phyloP scores from a whole-genome alignment of 192 early-diverging fungal species.

The Gonapodya sp. region DNA sequence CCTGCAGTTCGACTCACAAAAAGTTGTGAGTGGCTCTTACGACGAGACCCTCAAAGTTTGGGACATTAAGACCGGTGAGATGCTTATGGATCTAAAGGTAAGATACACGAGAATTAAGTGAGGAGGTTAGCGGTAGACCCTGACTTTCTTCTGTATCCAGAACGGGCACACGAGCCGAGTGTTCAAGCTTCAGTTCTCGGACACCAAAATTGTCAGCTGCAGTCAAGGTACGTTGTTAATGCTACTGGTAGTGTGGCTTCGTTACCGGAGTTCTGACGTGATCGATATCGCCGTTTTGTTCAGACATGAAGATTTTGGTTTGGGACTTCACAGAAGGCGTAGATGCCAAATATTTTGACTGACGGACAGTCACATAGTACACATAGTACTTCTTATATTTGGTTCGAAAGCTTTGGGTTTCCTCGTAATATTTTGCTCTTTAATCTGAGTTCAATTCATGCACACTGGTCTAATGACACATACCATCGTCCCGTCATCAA shows the following conservation, averaged over 20 bases:
- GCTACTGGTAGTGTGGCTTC: not conserved
- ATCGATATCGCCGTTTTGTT: conserved; percentile 56
- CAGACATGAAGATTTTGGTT: conserved; percentile 59
- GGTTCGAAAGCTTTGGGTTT: too few species aligned
- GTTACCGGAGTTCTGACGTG: not conserved
- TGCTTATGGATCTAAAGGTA: conserved; percentile 56
- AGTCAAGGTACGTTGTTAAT: conserved; percentile 39
- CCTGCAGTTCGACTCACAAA: conserved; percentile 64
- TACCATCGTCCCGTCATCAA: too few species aligned
- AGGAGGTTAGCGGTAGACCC: not conserved
- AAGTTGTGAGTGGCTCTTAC: conserved; percentile 80
- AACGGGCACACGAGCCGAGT: conserved; percentile 78
- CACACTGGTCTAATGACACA: too few species aligned
- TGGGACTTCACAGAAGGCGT: conserved; percentile 62
- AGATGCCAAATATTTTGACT: conserved; percentile 31
- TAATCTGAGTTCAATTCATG: too few species aligned
- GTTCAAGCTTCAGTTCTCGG: conserved; percentile 74
- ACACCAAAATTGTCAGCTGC: conserved; percentile 72
- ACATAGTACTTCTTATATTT: too few species aligned
- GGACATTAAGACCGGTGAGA: conserved; percentile 63
- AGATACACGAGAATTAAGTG: not conserved
- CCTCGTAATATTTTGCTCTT: too few species aligned
- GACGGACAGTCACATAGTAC: too few species aligned
- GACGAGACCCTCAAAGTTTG: conserved; percentile 83
- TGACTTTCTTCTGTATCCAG: not conserved